Conservation (phyloP, 2,329 filamentous ascomycete genomes). For the Cladosporium colombiae region DNA sequence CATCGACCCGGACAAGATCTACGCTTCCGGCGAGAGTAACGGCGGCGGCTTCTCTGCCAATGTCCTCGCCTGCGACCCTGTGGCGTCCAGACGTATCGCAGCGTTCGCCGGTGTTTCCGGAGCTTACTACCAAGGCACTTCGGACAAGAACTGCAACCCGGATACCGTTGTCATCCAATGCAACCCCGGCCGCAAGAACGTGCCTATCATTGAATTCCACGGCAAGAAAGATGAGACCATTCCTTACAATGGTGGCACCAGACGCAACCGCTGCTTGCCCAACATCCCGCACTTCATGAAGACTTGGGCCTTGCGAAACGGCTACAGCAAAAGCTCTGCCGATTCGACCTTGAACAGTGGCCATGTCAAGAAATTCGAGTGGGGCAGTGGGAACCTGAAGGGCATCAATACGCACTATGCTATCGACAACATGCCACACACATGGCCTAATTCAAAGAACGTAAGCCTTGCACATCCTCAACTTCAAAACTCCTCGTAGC, state of each 20-base stretch:
- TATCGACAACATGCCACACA: conserved; percentile 39
- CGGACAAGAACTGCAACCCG: conserved; percentile 21
- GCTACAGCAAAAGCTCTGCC: conserved; percentile 24
- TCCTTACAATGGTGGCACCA: conserved; percentile 40
- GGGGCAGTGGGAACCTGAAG: conserved; percentile 34
- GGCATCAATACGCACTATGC: conserved; percentile 40
- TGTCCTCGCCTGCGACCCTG: conserved; percentile 47
- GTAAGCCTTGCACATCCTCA: not conserved
- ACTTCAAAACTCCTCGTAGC: not conserved
- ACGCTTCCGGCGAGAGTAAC: conserved; percentile 53
- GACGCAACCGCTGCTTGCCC: conserved; percentile 27
- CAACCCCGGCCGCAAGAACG: conserved; percentile 30
- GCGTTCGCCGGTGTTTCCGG: conserved; percentile 51
- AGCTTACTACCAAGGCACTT: conserved; percentile 42
- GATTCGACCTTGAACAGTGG: conserved; percentile 27
- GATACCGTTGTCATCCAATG: conserved; percentile 24
- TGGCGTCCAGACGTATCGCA: conserved; percentile 45
- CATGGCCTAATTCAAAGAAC: conserved; percentile 36
- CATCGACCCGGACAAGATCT: conserved; percentile 45
- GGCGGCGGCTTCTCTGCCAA: conserved; percentile 50
- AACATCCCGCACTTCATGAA: conserved; percentile 34
- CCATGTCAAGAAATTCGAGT: conserved; percentile 29
- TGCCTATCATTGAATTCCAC: conserved; percentile 46
- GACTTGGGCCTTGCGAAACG: conserved; percentile 39
- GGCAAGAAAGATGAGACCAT: conserved; percentile 43